Evolutionary conservation across 345 rosid genomes (phyloP).

Genomic region (Brassica incana): DNA sequence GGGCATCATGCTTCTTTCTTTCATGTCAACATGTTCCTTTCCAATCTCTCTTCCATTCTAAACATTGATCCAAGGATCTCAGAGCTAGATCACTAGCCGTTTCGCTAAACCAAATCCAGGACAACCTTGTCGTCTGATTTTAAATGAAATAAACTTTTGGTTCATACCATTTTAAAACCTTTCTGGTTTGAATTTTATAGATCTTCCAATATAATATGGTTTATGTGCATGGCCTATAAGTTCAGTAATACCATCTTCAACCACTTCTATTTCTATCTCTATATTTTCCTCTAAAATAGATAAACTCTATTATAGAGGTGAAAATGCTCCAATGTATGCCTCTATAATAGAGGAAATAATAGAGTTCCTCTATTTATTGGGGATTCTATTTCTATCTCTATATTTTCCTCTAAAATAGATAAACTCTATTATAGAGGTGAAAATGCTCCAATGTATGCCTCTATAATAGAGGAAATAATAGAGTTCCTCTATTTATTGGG

Average conservation of each 20-base stretch:
- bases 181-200: constrained; percentile 24
- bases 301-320: too few species aligned
- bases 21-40: not conserved
- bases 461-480: too few species aligned
- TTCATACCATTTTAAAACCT: constrained; percentile 33
- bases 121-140: not conserved
- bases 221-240: constrained; percentile 43
- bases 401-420: too few species aligned
- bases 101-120: not conserved
- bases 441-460: too few species aligned
- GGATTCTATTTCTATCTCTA: too few species aligned
- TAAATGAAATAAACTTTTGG: constrained; percentile 31
- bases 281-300: too few species aligned
- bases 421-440: too few species aligned
- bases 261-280: too few species aligned
- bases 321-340: too few species aligned
- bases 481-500: too few species aligned
- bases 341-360: too few species aligned
- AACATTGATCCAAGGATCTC: constrained; percentile 3
- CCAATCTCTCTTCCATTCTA: not conserved
- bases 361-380: too few species aligned
- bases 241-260: constrained; percentile 9
- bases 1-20: not conserved
- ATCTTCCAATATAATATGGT: constrained; percentile 36
- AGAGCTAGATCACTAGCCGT: not conserved